Base-by-base conservation (phyloP, 257 asterid species). In the Gentiana macrophylla region DNA sequence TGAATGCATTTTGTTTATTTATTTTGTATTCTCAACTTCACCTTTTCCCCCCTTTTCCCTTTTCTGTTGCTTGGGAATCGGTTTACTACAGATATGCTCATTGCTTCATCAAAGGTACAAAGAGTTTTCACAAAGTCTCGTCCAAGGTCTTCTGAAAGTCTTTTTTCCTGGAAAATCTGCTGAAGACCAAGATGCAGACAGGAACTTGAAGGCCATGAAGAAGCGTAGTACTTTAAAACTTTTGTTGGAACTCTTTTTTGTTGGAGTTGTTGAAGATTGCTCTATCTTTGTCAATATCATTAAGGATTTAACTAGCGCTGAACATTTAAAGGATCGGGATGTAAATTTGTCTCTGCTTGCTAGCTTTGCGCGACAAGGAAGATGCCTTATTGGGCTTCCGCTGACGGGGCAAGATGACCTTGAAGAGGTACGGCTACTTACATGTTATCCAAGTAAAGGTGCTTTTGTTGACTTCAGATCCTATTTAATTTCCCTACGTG, bases 361-460 rank as follows among this genome's bases (percentile, higher is more conserved):
- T 56, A 80, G 97, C 79, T 92, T 92, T 80, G 93, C 99, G 67
- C 91, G 97, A 32, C 99, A 88, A 66, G 99, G 94, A 62, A 83
- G 95, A 72, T 83, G 75, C 78, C 84, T 92, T 57, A 86, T 92
- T 64, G 99, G 97, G 53, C 80, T 88, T 74, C 82, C 94, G 43
- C 66, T 75, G 62, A 76, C 78, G 64, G 97, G 79, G 34, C 94
- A 83, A 73, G 97, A 85, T 69, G 75, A 77, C 71, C 84, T 80
- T 53, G 97, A 92, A 74, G 91, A 83, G 97, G 99, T 88, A 62
- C 59, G 55, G 37, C 68, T 60, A 43, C 48, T 70, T 33, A 37
- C 35, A 52, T 4, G 11, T 56, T 37, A 24, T 12, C 7, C 50
- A 33, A 8, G 32, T 66, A 15, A 15, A 15, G 32, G 53, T 54